These are phyloP conservation scores for Sarocladium brachiariae DNA, from an alignment of 2,329 filamentous ascomycete species.

Conservation along the genomic window DNA sequence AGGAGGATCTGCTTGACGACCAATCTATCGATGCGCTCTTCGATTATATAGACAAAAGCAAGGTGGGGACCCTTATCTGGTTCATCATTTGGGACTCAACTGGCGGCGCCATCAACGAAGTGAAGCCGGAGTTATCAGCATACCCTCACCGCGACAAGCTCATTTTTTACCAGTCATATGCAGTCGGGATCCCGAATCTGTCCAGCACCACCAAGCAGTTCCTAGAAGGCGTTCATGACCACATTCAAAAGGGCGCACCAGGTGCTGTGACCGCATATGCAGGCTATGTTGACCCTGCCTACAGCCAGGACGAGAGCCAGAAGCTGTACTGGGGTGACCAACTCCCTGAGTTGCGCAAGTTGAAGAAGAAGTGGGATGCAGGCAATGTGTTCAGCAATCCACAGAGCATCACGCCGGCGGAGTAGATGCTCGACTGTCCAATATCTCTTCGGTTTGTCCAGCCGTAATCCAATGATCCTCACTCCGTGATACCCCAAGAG, in stretches of 20 bases:
- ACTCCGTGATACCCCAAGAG: too few relatives aligned
- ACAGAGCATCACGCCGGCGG: constrained; percentile 40
- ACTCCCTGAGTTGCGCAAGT: constrained; percentile 34
- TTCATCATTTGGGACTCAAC: constrained; percentile 56
- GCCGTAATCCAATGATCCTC: too few relatives aligned
- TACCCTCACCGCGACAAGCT: constrained; percentile 59
- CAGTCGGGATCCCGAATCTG: constrained; percentile 40
- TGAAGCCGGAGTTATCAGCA: constrained; percentile 44
- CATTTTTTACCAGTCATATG: constrained; percentile 58
- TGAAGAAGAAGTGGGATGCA: constrained; percentile 49
- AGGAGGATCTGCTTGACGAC: constrained; percentile 39
- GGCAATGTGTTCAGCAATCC: constrained; percentile 51
- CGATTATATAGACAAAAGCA: constrained; percentile 40
- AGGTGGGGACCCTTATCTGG: constrained; percentile 49
- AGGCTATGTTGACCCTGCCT: constrained; percentile 52
- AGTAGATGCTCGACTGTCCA: background rate
- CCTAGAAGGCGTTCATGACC: constrained; percentile 42
- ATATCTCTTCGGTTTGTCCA: background rate
- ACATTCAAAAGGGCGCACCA: constrained; percentile 30
- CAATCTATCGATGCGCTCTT: constrained; percentile 43
- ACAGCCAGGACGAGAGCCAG: constrained; percentile 37
- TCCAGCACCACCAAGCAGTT: constrained; percentile 41
- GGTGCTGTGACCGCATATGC: constrained; percentile 48
- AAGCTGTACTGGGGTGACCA: constrained; percentile 50
- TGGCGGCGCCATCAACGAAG: constrained; percentile 53